Base-by-base conservation (phyloP, 495 filamentous ascomycete genomes). In the Aspergillus asperescens region DNA sequence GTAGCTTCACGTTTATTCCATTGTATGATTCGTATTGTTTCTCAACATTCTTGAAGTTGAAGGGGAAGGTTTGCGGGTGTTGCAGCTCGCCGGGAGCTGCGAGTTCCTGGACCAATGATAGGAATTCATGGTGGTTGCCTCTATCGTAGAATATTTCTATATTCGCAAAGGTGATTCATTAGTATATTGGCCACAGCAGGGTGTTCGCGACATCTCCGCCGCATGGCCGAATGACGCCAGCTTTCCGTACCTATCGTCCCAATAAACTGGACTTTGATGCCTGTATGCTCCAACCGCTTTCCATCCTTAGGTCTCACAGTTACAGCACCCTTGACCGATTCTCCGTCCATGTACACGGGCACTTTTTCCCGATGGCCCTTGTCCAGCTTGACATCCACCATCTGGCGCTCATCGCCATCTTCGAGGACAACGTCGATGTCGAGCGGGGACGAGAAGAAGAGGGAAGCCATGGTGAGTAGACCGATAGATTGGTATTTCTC, bases 1-100 rank as follows among this genome's bases (percentile, higher is more conserved):
- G 90, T 62, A 99, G 81, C 72, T 92, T 90, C 53, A 97, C 94
- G 66, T 99, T 99, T 80, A 99, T 99, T 62, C 93, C 93, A 72
- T 96, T 95, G 79, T 99, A 99, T 53, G 91, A 96, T 71, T 99
- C 93, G 77, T 99, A 99, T 68, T 95, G 90, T 76, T 99, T 99
- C 79, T 99, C 93, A 59, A 99, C 88, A 69, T 97, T 97, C 72
- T 97, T 99, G 81, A 99, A 99, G 74, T 96, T 95, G 82, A 99
- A 99, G 51, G 94, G 89, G 76, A 95, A 96, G 35, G 90, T 95
- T 73, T 97, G 94, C 28, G 93, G 94, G 72, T 99, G 93, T 59
- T 97, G 91, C 48, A 99, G 84, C 71, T 99, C 93, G 62, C 93
- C 94, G 1, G 93, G 93, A 18, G 90, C 90, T 8, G 93, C 93